Conservation (phyloP, 169 alveolate species). For the Plasmodium vinckei region DNA sequence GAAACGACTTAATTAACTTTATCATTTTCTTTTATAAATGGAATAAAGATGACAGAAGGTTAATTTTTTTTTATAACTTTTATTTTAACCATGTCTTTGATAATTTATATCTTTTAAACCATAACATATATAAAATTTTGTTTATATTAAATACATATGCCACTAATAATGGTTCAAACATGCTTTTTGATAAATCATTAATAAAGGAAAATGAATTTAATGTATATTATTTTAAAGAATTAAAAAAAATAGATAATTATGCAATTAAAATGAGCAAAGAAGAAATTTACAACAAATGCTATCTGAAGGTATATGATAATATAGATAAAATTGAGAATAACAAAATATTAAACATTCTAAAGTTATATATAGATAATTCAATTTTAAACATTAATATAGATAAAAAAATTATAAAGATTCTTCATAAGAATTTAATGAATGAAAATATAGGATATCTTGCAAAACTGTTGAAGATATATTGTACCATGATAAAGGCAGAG, state of each 20-base stretch:
- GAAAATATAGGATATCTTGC: conserved; percentile 46
- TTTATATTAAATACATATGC: conserved; percentile 58
- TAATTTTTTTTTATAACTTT: conserved; percentile 54
- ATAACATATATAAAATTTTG: conserved; percentile 47
- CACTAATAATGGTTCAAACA: conserved; percentile 25
- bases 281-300: conserved; percentile 62
- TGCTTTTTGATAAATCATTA: conserved; percentile 23
- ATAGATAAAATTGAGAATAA: conserved; percentile 52
- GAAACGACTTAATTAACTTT: conserved; percentile 71
- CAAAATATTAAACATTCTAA: conserved; percentile 54
- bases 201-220: conserved; percentile 9
- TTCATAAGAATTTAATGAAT: conserved; percentile 45
- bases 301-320: conserved; percentile 23
- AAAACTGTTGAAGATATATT: conserved; percentile 55
- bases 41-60: conserved; percentile 52
- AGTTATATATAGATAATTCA: conserved; percentile 66
- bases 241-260: conserved; percentile 45
- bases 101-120: conserved; percentile 47
- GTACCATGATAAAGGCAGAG: conserved; percentile 46
- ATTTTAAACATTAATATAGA: conserved; percentile 33
- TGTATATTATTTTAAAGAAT: conserved; percentile 22
- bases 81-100: conserved; percentile 62
- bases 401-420: conserved; percentile 28
- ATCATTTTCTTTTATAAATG: conserved; percentile 63
- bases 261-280: conserved; percentile 51